Evolutionary conservation across 2,329 filamentous ascomycete species (phyloP).

Genomic region (Pleochaeta shiraiana): DNA sequence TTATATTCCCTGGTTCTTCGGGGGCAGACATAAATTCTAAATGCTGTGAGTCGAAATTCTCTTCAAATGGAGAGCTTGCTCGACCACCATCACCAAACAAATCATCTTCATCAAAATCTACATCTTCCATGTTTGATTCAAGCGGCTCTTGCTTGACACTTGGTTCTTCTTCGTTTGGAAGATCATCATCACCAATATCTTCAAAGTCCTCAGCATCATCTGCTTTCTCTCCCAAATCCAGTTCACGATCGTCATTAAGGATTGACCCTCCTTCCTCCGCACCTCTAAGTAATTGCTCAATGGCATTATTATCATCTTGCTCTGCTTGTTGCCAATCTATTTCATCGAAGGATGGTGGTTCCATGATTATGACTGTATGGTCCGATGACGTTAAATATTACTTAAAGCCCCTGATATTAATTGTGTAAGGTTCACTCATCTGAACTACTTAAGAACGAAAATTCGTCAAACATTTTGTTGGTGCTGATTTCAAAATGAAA

Average conservation of each 20-base stretch:
- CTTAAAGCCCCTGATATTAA: too few relatives aligned
- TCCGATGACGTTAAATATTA: too few relatives aligned
- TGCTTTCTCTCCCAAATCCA: conserved; percentile 57
- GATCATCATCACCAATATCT: conserved; percentile 79
- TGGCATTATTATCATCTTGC: conserved; percentile 27
- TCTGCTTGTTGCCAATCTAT: conserved; percentile 24
- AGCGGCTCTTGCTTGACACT: conserved; percentile 11
- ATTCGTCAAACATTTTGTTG: too few relatives aligned
- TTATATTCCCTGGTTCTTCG: conserved; percentile 7
- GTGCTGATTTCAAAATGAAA: too few relatives aligned
- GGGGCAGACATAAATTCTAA: neutral
- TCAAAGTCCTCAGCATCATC: conserved; percentile 82
- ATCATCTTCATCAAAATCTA: conserved; percentile 36
- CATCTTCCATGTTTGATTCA: conserved; percentile 24
- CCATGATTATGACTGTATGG: neutral
- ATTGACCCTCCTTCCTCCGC: conserved; percentile 18
- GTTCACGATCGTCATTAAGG: conserved; percentile 21
- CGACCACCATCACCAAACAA: conserved; percentile 40
- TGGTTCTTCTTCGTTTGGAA: conserved; percentile 53
- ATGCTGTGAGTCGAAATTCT: conserved; percentile 7
- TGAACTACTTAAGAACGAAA: too few relatives aligned
- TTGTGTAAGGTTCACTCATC: too few relatives aligned
- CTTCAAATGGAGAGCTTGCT: conserved; percentile 15
- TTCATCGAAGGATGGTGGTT: conserved; percentile 11
- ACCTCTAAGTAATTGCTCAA: conserved; percentile 18